These are phyloP conservation scores for Cryphonectria naterciae DNA, from an alignment of 2,329 filamentous ascomycete species.

Conservation along the genomic window DNA sequence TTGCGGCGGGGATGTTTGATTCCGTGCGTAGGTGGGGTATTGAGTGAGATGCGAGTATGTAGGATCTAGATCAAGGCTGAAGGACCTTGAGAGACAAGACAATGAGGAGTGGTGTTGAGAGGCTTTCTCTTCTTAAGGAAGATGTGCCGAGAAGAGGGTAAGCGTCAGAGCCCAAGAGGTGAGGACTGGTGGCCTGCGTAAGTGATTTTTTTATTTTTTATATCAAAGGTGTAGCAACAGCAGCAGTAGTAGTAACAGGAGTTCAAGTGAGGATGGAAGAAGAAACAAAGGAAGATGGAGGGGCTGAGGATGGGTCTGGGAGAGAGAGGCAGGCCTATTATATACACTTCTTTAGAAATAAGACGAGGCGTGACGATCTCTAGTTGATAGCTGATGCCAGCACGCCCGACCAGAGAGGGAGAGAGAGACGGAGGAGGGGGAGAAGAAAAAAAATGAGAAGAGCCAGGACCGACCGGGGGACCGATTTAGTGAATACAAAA, in stretches of 20 bases:
- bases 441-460: not conserved
- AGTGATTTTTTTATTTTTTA: not conserved
- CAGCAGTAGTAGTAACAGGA: not conserved
- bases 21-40: constrained; percentile 26
- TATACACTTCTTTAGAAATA: not conserved
- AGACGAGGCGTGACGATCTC: constrained; percentile 17
- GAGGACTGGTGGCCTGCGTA: not conserved
- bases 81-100: not conserved
- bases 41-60: not conserved
- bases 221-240: not conserved
- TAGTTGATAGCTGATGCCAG: constrained; percentile 4
- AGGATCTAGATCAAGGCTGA: not conserved
- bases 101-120: not conserved
- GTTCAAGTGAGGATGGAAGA: constrained; percentile 12
- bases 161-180: not conserved
- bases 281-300: constrained; percentile 2
- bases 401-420: not conserved
- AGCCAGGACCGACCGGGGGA: constrained; percentile 4
- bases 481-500: not conserved
- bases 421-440: not conserved
- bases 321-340: constrained; percentile 18
- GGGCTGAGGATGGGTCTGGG: not conserved
- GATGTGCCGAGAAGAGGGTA: not conserved
- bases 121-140: not conserved
- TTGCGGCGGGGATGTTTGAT: constrained; percentile 8